Conservation (phyloP, 768 basidiomycete species). For the Xerocomus spinulosus region DNA sequence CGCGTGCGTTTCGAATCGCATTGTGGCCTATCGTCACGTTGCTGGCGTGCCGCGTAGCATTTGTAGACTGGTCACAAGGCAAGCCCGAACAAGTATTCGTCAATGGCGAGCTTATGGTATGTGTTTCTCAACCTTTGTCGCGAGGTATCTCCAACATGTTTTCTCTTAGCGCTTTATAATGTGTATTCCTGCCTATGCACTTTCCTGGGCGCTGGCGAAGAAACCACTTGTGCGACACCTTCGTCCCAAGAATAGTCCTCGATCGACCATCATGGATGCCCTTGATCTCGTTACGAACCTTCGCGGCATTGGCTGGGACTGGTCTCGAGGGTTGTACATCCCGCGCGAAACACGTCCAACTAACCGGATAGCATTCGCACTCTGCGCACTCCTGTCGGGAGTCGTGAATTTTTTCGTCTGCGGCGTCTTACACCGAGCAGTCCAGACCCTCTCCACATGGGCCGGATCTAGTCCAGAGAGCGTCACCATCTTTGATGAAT, state of each 20-base stretch:
- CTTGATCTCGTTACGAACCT: constrained; percentile 32
- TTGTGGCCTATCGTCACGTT: not conserved
- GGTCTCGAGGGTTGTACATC: constrained; percentile 37
- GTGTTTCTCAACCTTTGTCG: not conserved
- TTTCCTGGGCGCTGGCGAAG: not conserved
- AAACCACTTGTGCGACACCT: not conserved
- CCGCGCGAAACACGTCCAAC: constrained; percentile 38
- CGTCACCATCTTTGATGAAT: constrained; percentile 31
- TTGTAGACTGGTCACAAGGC: not conserved
- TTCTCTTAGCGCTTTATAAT: constrained; percentile 1
- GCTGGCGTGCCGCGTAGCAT: not conserved
- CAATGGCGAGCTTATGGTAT: not conserved
- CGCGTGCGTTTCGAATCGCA: not conserved
- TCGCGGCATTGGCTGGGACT: constrained; percentile 63
- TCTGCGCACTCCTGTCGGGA: constrained; percentile 31
- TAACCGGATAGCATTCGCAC: constrained; percentile 36
- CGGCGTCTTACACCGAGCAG: constrained; percentile 41
- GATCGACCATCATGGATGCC: not conserved
- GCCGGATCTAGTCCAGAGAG: constrained; percentile 5
- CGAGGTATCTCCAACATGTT: not conserved
- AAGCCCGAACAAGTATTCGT: not conserved
- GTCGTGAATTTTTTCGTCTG: constrained; percentile 35
- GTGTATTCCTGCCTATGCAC: not conserved
- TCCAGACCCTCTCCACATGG: constrained; percentile 42
- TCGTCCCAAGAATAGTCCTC: not conserved